Conservation (phyloP, 2,329 filamentous ascomycete species). For the Xylariaceae sp. region DNA sequence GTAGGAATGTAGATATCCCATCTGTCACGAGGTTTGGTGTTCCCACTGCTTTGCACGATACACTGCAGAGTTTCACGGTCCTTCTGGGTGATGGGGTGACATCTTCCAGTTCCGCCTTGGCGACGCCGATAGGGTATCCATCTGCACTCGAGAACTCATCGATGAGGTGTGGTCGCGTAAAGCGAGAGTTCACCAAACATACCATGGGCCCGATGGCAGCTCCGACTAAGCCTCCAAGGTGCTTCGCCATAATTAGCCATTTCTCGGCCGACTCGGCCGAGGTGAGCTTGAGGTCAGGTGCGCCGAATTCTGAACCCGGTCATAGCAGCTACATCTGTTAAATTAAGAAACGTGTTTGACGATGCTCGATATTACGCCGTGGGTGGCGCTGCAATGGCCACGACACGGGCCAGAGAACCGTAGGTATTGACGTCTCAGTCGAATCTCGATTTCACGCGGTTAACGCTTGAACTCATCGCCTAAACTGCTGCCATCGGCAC, state of each 20-base stretch:
- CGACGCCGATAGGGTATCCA: slow-evolving; percentile 12
- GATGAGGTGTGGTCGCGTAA: slow-evolving; percentile 17
- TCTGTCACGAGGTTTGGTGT: background rate
- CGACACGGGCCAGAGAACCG: slow-evolving; percentile 8
- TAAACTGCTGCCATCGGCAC: slow-evolving; percentile 15
- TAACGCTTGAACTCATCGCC: slow-evolving; percentile 17
- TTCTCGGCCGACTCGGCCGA: slow-evolving; percentile 11
- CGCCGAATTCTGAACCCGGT: slow-evolving; percentile 13
- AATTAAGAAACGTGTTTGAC: slow-evolving; percentile 15
- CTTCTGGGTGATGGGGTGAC: slow-evolving; percentile 6
- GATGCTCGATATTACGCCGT: slow-evolving; percentile 18
- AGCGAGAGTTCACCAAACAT: slow-evolving; percentile 15
- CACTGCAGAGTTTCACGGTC: slow-evolving; percentile 6
- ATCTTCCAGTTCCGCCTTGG: slow-evolving; percentile 18
- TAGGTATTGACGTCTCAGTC: slow-evolving; percentile 6
- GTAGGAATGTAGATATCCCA: background rate
- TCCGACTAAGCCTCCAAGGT: slow-evolving; percentile 6
- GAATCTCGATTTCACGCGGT: slow-evolving; percentile 15
- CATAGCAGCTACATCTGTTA: slow-evolving; percentile 7
- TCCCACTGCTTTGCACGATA: background rate
- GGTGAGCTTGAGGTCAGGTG: slow-evolving; percentile 15
- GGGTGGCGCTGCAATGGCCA: slow-evolving; percentile 16
- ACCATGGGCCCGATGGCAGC: slow-evolving; percentile 4
- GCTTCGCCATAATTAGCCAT: slow-evolving; percentile 5
- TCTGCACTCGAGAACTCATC: slow-evolving; percentile 10